Evolutionary conservation across 768 basidiomycete species (phyloP).

Genomic region (Leccinum barrowsii): DNA sequence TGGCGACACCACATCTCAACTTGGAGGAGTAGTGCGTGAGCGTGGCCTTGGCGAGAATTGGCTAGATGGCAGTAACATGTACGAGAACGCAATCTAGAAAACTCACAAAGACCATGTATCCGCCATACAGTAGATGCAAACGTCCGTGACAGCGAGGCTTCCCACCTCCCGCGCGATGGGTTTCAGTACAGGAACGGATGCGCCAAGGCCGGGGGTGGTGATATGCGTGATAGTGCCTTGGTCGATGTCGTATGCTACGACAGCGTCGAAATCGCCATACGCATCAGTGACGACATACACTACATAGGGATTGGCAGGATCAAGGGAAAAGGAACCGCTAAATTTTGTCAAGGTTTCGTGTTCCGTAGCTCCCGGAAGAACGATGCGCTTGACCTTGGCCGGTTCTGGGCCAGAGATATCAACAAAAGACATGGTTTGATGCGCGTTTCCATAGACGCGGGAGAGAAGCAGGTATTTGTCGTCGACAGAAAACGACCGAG

Average conservation of each 20-base stretch:
- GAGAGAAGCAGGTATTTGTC: slow-evolving; percentile 36
- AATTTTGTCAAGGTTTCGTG: slow-evolving; percentile 25
- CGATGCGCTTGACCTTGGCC: slow-evolving; percentile 26
- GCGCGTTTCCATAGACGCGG: slow-evolving; percentile 26
- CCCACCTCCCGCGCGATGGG: slow-evolving; percentile 35
- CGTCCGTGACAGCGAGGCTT: slow-evolving; percentile 23
- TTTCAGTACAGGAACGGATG: slow-evolving; percentile 29
- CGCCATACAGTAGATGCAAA: slow-evolving; percentile 33
- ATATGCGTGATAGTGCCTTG: slow-evolving; percentile 32
- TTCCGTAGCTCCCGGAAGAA: slow-evolving; percentile 35
- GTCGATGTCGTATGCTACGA: slow-evolving; percentile 34
- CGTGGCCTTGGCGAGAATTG: slow-evolving; percentile 30
- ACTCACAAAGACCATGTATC: slow-evolving; percentile 40
- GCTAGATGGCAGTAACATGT: not conserved
- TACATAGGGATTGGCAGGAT: slow-evolving; percentile 28
- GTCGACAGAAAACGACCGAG: slow-evolving; percentile 35
- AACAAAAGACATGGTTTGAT: slow-evolving; percentile 31
- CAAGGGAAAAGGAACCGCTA: slow-evolving; percentile 29
- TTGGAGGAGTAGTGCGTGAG: slow-evolving; percentile 40
- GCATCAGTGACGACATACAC: slow-evolving; percentile 35
- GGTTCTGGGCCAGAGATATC: slow-evolving; percentile 30
- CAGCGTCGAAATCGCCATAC: slow-evolving; percentile 37
- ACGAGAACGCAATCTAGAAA: not conserved
- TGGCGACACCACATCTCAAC: slow-evolving; percentile 39
- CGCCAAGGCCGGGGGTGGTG: slow-evolving; percentile 32